Evolutionary conservation across 2,329 filamentous ascomycete species (phyloP).

Genomic region (Phaeomoniella chlamydospora): DNA sequence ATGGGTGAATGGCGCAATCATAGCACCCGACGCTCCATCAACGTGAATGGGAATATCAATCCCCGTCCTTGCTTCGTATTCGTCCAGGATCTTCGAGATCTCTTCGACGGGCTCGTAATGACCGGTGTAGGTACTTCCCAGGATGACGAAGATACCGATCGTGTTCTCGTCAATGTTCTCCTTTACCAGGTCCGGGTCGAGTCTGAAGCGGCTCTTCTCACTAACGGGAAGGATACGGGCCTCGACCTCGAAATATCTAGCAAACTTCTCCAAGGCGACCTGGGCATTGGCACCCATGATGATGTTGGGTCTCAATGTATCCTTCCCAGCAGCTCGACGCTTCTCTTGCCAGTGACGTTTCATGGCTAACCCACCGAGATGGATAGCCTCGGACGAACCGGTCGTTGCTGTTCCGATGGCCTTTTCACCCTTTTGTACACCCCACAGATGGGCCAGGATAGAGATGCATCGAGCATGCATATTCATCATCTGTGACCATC

Average conservation of each 20-base stretch:
- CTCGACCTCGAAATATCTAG: constrained; percentile 61
- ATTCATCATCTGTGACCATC: constrained; percentile 28
- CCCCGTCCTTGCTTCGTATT: constrained; percentile 46
- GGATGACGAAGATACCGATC: constrained; percentile 59
- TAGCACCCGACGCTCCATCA: constrained; percentile 25
- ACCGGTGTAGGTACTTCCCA: constrained; percentile 60
- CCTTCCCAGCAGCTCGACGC: constrained; percentile 44
- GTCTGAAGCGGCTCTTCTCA: constrained; percentile 42
- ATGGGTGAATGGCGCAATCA: constrained; percentile 26
- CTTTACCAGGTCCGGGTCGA: constrained; percentile 50
- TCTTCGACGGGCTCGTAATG: constrained; percentile 60
- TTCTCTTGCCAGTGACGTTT: constrained; percentile 60
- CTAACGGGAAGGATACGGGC: constrained; percentile 49
- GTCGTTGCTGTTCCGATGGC: constrained; percentile 57
- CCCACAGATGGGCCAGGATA: constrained; percentile 55
- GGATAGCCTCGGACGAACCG: constrained; percentile 57
- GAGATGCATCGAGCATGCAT: constrained; percentile 55
- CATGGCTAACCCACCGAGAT: constrained; percentile 58
- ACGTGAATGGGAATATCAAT: constrained; percentile 49
- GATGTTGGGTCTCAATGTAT: constrained; percentile 52
- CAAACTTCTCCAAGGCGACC: constrained; percentile 59
- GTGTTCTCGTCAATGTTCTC: constrained; percentile 62
- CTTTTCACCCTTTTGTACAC: constrained; percentile 44
- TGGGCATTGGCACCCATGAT: constrained; percentile 63
- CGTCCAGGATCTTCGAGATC: constrained; percentile 49